Evolutionary conservation across 768 basidiomycete genomes (phyloP).

Genomic region (Fomitopsis serialis): DNA sequence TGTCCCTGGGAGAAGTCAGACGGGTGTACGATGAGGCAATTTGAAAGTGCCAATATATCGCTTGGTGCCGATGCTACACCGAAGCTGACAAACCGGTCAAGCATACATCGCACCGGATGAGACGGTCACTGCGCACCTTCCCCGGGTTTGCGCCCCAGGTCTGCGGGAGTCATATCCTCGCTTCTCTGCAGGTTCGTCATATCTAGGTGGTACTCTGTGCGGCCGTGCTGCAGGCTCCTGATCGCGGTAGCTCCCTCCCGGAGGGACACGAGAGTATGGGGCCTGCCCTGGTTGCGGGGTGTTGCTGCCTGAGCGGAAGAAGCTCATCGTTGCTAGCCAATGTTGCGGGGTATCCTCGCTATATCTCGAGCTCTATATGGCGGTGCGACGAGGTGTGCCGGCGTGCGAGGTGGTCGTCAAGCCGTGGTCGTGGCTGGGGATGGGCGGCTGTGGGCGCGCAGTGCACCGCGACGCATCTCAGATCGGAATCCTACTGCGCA

Average conservation of each 20-base stretch:
- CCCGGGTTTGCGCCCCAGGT: conserved; percentile 11
- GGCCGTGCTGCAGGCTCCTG: conserved; percentile 5
- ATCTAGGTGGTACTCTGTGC: conserved; percentile 21
- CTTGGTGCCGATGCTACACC: conserved; percentile 19
- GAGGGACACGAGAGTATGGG: conserved; percentile 40
- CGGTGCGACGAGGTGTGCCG: not conserved
- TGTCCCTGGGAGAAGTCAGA: conserved; percentile 68
- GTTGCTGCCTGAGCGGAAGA: conserved; percentile 13
- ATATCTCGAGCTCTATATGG: not conserved
- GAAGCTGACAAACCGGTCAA: conserved; percentile 14
- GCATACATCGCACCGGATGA: not conserved
- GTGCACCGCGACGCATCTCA: not conserved
- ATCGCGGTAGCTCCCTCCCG: conserved; percentile 20
- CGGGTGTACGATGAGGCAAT: conserved; percentile 76
- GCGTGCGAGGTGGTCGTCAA: too few species aligned
- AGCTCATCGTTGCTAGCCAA: conserved; percentile 10
- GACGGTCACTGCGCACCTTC: conserved; percentile 16
- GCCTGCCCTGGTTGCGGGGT: conserved; percentile 27
- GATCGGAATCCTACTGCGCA: not conserved
- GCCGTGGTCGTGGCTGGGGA: not conserved
- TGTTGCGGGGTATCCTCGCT: not conserved
- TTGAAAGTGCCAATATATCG: conserved; percentile 60
- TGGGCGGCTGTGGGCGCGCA: not conserved
- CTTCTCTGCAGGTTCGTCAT: conserved; percentile 27
- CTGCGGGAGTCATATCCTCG: conserved; percentile 16